Evolutionary conservation across 192 early-diverging fungal genomes (phyloP), one percentile per base, ranked within the genome.

Genomic region (Coemansia reversa): DNA sequence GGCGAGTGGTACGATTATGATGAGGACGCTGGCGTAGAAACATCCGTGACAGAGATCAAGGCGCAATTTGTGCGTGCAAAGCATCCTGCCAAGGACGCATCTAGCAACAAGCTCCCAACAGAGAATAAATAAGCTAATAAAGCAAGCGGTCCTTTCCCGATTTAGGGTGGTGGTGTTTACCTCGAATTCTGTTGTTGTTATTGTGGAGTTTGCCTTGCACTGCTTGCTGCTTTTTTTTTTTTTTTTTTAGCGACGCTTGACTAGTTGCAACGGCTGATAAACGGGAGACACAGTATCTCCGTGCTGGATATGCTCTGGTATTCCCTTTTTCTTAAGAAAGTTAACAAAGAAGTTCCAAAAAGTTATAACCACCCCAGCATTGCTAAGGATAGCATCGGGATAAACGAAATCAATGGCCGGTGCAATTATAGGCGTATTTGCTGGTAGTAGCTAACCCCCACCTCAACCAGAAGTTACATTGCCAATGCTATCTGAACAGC

Each of bases 1-100:
- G 87, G 85, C 20, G 86, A 91, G 65, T 96, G 94, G 94, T 90
- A 85, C 30, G 94, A 93, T 11, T 96, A 96, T 67, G 94, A 96
- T 69, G 94, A 94, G 67, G 87, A 74, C 45, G 69, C 76, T 14
- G 54, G 39, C 1, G 49, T 58, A 18, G 72, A 74, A 8, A 76
- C 79, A 32, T 72, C 70, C n/a, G 55, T 83, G 16, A 69, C 63
- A 7, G 72, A 83, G 1, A 55, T 79, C 24, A 58, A 70, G 30
- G 60, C 28, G 25, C 19, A 57, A 32, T 68, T 83, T 39, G 67
- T 48, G 25, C 60, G 56, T 47, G 51, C 69, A 29, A 63, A 67
- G 48, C 28, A 24, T 19, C 54, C 54, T 7, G 18, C 25, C 16
- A 55, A 30, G 54, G 27, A 25, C 54, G 11, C 28, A 16, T 9